Conservation (phyloP, 805 yeast genomes). For the Kodamaea hsintzibuensis region DNA sequence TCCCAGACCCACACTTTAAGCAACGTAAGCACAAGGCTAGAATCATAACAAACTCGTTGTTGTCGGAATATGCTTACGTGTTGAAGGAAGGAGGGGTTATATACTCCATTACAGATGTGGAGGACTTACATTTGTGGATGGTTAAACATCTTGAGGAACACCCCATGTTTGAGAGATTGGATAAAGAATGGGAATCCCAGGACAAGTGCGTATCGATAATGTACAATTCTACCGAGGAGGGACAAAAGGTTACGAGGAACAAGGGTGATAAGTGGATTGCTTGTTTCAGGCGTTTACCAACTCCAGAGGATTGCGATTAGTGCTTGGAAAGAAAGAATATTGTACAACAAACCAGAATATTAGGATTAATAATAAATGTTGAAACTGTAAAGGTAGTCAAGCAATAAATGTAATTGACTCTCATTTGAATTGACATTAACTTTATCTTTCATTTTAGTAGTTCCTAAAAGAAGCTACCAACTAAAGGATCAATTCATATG, state of each 20-base stretch:
- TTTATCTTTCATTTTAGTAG: no score
- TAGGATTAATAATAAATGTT: neutral
- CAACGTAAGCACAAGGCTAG: constrained; percentile 97
- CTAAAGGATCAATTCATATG: no score
- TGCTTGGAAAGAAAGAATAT: neutral
- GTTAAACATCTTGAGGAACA: constrained; percentile 86
- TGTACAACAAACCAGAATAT: no score
- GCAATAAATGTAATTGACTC: no score
- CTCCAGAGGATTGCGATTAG: constrained; percentile 41
- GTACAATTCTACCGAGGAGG: constrained; percentile 96
- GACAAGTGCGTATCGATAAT: constrained; percentile 85
- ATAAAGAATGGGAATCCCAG: constrained; percentile 71
- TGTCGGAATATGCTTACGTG: constrained; percentile 90
- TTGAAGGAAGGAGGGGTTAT: constrained; percentile 83
- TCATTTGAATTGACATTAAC: no score
- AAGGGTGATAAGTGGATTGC: constrained; percentile 86
- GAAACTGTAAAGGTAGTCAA: no score
- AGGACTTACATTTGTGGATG: constrained; percentile 96
- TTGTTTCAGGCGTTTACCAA: constrained; percentile 74
- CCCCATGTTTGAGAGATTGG: constrained; percentile 83
- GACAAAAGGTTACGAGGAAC: constrained; percentile 92
- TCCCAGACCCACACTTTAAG: constrained; percentile 99
- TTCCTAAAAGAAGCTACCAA: no score
- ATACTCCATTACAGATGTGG: constrained; percentile 94
- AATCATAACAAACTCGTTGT: constrained; percentile 84